A percentile compares a stretch with the other conserved stretches of the same genome.
phyloP scores from a whole-genome alignment of 306 rosid species.

The Vigna hirtella region DNA sequence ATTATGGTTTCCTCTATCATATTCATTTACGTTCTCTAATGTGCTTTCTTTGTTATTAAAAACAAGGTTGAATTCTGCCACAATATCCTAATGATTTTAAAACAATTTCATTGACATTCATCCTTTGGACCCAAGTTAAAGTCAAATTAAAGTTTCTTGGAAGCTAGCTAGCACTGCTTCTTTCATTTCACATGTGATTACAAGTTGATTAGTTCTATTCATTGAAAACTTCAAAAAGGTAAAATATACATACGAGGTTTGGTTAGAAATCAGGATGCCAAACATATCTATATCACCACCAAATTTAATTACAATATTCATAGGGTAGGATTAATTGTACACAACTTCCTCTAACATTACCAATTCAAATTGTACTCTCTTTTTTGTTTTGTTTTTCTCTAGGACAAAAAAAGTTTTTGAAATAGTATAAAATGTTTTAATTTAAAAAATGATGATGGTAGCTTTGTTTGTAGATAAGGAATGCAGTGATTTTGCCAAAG shows the following conservation, averaged over 20 bases:
- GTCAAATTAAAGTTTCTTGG: slow-evolving; percentile 37
- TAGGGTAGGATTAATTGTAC: background rate
- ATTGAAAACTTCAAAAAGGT: slow-evolving; percentile 43
- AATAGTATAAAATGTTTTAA: too few species aligned
- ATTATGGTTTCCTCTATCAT: background rate
- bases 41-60: background rate
- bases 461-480: too few species aligned
- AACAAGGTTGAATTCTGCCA: background rate
- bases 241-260: background rate
- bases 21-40: slow-evolving; percentile 1
- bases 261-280: background rate
- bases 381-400: too few species aligned
- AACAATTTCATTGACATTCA: slow-evolving; percentile 25
- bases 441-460: too few species aligned
- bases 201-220: slow-evolving; percentile 43
- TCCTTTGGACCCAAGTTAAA: background rate
- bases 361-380: background rate
- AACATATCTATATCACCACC: too few species aligned
- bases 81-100: background rate
- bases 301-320: background rate
- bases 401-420: too few species aligned
- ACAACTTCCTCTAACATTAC: background rate
- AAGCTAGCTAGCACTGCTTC: slow-evolving; percentile 10
- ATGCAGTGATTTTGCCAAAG: too few species aligned
- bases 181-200: background rate